Conservation (phyloP, 1,139 yeast genomes). For the Fermentozyma sake region DNA sequence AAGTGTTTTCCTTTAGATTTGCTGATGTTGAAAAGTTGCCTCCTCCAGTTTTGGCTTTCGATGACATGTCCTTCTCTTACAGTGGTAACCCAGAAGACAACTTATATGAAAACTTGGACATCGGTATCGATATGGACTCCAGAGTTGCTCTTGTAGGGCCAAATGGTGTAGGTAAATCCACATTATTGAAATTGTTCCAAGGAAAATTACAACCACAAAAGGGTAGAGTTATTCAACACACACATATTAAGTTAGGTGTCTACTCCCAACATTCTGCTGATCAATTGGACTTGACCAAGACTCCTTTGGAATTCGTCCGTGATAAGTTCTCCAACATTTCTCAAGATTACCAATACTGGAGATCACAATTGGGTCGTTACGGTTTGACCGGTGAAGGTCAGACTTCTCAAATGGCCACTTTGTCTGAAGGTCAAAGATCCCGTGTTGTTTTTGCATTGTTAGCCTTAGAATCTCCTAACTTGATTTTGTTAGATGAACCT, state of each 20-base stretch:
- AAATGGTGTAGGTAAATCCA: conserved; percentile 98
- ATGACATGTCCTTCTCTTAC: conserved; percentile 89
- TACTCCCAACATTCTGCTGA: conserved; percentile 99
- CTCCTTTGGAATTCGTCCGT: conserved; percentile 95
- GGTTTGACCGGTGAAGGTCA: conserved; percentile 99
- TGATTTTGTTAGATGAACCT: conserved; percentile 96
- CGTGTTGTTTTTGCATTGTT: conserved; percentile 96
- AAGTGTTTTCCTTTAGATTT: conserved; percentile 89
- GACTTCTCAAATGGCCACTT: conserved; percentile 96
- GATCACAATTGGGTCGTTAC: conserved; percentile 95
- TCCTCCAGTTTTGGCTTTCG: conserved; percentile 97
- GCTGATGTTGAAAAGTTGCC: conserved; percentile 96
- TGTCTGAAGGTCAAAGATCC: conserved; percentile 98
- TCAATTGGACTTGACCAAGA: conserved; percentile 91
- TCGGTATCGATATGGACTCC: conserved; percentile 99
- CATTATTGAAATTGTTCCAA: conserved; percentile 92
- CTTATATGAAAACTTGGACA: conserved; percentile 84
- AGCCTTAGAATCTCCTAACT: conserved; percentile 93
- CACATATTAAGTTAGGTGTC: conserved; percentile 96
- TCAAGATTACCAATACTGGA: conserved; percentile 99
- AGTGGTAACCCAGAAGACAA: conserved; percentile 85
- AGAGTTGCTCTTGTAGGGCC: conserved; percentile 98
- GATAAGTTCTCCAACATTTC: conserved; percentile 85
- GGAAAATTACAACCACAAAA: conserved; percentile 85
- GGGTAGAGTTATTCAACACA: conserved; percentile 96